Base-by-base conservation (phyloP, 495 filamentous ascomycete genomes). In the Cercophora scortea region DNA sequence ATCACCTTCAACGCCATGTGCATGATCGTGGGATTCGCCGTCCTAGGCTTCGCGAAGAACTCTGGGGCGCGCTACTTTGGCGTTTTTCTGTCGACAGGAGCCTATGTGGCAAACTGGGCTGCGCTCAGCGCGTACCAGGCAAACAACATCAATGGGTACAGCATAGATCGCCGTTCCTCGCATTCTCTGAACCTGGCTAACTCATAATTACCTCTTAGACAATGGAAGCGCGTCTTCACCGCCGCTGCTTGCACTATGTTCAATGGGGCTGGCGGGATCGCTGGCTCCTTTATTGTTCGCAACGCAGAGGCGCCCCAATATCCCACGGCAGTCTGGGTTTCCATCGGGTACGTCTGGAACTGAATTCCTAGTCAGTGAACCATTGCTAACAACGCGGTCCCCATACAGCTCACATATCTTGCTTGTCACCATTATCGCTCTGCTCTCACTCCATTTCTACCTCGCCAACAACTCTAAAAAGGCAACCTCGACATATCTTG, bases 51-150 rank as follows among this genome's bases (percentile, higher is more conserved):
- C 56, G 75, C 81, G 1, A 67, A 71, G 4, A 81, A 88, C 54
- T 81, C 85, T 33, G 72, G 83, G 0, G 84, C 86, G 10, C 78
- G 87, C 17, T 90, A 89, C 58, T 70, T 88, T 17, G 87, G 87
- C 3, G 84, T 83, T 0, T 90, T 82, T 61, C 76, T 91, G 2
- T 83, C 86, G 0, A 90, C 86, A 0, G 87, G 87, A 0, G 86
- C 87, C 0, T 91, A 90, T 56, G 77, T 91, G 4, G 82, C 79
- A 4, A 91, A 91, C 54, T 91, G 87, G 86, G 86, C 86, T 0
- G 87, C 86, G 3, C 67, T 90, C 49, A 87, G 81, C 57, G 80
- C 85, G 0, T 90, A 85, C 55, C 82, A 86, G 58, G 79, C 81
- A 3, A 87, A 83, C 59, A 89, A 89, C 60, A 79, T 88, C 32